Base-by-base conservation (phyloP, 371 early-diverging fungal species). In the Rhizopus sp. region DNA sequence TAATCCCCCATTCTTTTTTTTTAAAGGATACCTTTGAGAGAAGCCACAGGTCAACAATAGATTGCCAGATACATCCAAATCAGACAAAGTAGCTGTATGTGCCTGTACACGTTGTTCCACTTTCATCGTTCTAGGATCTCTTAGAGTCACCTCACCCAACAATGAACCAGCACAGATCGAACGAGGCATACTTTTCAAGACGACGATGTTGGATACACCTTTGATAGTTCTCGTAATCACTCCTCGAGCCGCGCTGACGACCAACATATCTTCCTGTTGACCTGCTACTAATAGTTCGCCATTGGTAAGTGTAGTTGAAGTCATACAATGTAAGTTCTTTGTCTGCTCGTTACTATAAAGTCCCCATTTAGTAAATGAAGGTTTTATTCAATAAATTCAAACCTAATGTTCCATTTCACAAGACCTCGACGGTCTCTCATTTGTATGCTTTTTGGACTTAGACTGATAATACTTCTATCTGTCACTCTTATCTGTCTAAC, bases 41-140 rank as follows among this genome's bases (percentile, higher is more conserved):
- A 86, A 92, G 7, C 93, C 93, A 68, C 92, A 90, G 0, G 91
- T 92, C 7, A 89, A 64, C 46, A 93, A 64, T 35, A 86, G 61
- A 63, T 90, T 88, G 13, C 90, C 91, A 15, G 84, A 78, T 1
- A 90, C 82, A 64, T 92, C 92, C 46, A 93, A 69, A 70, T 88
- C 89, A 0, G 88, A 84, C 13, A 93, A 70, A 1, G 86, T 85
- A 7, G 91, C 92, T 16, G 89, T 83, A 62, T 93, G 91, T 5
- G 91, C 91, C 51, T 86, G 81, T 39, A 91, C 80, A 35, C 82
- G 58, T 46, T 89, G 87, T 62, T 91, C 90, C 1, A 84, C 82
- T 23, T 80, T 75, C 63, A 87, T 77, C 0, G 88, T 82, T 4
- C 87, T 68, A 3, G 91, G 84, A 75, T 93, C 92, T 33, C 86